Evolutionary conservation across 75 land plant genomes (phyloP), one percentile per base, ranked within the genome.

Genomic region (Pinus albicaulis): DNA sequence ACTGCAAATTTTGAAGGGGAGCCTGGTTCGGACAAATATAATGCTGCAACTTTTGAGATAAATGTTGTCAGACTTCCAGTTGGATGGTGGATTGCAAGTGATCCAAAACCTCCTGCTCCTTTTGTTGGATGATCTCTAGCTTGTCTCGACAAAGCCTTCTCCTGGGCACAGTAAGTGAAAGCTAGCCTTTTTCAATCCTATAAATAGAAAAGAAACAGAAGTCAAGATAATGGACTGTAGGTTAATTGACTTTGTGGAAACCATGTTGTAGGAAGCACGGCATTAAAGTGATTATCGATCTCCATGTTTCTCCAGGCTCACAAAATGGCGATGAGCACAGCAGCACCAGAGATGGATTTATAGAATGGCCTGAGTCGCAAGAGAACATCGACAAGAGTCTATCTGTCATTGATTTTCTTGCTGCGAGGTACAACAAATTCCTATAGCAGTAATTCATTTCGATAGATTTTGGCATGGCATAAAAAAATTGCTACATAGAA

Each of bases 321-420:
- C 85, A 83, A 55, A 83, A 78, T 61, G 84, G 84, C n/a, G 69
- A 76, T 62, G 85, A 82, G 71, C 85, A 83, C 79, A 81, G 84
- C 19, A 78, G 63, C 5, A 76, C 79, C 8, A 84, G 86, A 36
- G 85, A 83, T 59, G 84, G 85, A 16, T 84, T 81, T 28, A 53
- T 78, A 11, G 84, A 81, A 71, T 83, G 85, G 85, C 63, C 76
- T 41, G 48, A 68, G 22, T 38, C 71, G 8, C 84, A 87, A 34
- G 64, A 75, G 3, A 83, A 80, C 79, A 82, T 85, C 12, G 84
- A 80, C 38, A 69, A 76, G 60, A 85, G 89, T 15, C 88, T 94
- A 31, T 55, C 41, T 3, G 86, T 84, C 55, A 94, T 94, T 14
- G 95, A 94, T 11, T 94, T 94, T 80, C 81, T 94, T 20, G 79